These are phyloP conservation scores for Dorcoceras hygrometricum DNA, from an alignment of 257 asterid species.

Conservation along the genomic window DNA sequence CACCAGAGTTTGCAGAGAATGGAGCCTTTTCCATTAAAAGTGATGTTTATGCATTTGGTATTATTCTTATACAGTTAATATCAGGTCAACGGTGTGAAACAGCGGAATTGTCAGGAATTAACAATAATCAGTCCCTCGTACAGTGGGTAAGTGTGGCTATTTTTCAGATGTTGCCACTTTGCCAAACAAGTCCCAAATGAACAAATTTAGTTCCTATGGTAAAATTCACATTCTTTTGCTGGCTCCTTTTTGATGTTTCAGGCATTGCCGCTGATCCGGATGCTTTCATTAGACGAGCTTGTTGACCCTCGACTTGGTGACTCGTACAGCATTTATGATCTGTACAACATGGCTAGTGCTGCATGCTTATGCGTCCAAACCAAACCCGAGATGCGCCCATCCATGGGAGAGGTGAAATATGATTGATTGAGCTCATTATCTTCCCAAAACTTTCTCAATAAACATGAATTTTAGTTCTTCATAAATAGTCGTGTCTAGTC, in stretches of 20 bases:
- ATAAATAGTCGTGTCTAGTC: no score
- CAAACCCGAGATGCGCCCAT: conserved; percentile 55
- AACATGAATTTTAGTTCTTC: not conserved
- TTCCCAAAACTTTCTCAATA: not conserved
- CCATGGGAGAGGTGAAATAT: conserved; percentile 53
- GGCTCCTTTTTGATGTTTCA: conserved; percentile 24
- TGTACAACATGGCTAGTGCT: conserved; percentile 66
- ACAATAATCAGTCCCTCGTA: conserved; percentile 43
- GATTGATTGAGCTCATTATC: not conserved
- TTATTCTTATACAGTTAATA: conserved; percentile 60
- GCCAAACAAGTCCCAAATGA: not conserved
- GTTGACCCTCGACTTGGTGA: conserved; percentile 62
- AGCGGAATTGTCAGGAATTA: conserved; percentile 33
- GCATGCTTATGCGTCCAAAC: conserved; percentile 58
- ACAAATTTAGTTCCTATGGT: not conserved
- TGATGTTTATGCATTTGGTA: conserved; percentile 62
- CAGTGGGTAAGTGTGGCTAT: conserved; percentile 46
- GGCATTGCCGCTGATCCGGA: conserved; percentile 62
- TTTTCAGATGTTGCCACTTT: not conserved
- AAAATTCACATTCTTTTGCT: not conserved
- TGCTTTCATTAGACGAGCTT: conserved; percentile 56
- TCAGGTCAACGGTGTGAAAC: conserved; percentile 47
- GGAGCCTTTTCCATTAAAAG: conserved; percentile 50
- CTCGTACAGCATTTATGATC: conserved; percentile 51
- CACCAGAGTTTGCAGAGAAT: conserved; percentile 67